These are phyloP conservation scores for Sporothrix protearum DNA, from an alignment of 2,329 filamentous ascomycete genomes.

Conservation along the genomic window DNA sequence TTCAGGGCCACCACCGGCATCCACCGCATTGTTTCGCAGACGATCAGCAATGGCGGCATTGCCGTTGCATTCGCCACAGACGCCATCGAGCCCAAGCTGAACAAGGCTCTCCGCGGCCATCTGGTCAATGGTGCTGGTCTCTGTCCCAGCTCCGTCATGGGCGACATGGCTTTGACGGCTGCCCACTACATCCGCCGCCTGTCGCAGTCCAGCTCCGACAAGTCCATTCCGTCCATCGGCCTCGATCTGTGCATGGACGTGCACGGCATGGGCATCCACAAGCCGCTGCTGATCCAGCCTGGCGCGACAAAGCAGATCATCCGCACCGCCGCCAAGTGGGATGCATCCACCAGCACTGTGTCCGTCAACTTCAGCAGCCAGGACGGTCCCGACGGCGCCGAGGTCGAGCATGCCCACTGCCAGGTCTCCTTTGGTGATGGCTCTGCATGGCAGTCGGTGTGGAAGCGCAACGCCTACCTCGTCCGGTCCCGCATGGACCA, in stretches of 20 bases:
- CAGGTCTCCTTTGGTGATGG: not conserved
- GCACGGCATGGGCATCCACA: conserved; percentile 47
- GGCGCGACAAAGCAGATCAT: conserved; percentile 55
- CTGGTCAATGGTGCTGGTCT: conserved; percentile 64
- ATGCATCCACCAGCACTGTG: not conserved
- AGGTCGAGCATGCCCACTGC: conserved; percentile 60
- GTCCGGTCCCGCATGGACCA: conserved; percentile 60
- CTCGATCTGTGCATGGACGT: conserved; percentile 56
- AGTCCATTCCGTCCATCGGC: conserved; percentile 36
- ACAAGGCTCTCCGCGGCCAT: conserved; percentile 63
- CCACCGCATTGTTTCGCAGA: not conserved
- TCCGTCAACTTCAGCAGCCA: conserved; percentile 34
- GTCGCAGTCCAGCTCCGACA: conserved; percentile 58
- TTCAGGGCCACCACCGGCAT: conserved; percentile 52
- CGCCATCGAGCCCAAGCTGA: conserved; percentile 61
- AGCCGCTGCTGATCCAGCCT: conserved; percentile 44
- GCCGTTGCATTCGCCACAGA: conserved; percentile 58
- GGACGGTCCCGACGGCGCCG: conserved; percentile 57
- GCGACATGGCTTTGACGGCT: conserved; percentile 50
- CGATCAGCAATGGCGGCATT: not conserved
- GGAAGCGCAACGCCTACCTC: conserved; percentile 48
- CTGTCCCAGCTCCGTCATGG: conserved; percentile 53
- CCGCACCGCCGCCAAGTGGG: conserved; percentile 53
- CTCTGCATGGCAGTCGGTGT: not conserved
- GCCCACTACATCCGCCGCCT: conserved; percentile 66